Base-by-base conservation (phyloP, 306 rosid genomes). In the Lotus japonicus region DNA sequence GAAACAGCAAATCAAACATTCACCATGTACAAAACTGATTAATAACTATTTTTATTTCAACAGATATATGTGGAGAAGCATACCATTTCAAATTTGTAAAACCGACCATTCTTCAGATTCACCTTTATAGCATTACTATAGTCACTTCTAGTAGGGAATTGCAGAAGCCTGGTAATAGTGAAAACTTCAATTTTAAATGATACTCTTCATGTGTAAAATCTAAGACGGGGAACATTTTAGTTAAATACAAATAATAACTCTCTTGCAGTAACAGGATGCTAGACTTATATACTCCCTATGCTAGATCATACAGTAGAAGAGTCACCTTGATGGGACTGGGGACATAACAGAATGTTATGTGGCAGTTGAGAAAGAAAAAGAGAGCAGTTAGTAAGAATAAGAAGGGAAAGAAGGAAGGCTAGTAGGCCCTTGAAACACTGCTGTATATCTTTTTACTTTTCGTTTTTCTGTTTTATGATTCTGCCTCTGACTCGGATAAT, bases 61-160 rank as follows among this genome's bases (percentile, higher is more conserved):
- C 42, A 64, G 16, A 73, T 23, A 60, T 5, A 35, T 55, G 28
- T 53, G 64, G 44, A 41, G 58, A 35, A 56, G 69, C 76, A 69
- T 87, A 95, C 99, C 97, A 77, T 80, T 8, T 88, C 95, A 86
- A 90, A 23, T 80, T 35, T 86, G 83, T 73, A 81, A 64, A 78
- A 12, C 42, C 82, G 85, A 38, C 85, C 87, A 64, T 76, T 77
- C 81, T 54, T 76, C 18, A 3, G 7, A 42, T 80, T 48, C 66
- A 21, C 17, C 62, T 58, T 84, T 9, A 52, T 0, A 50, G 92
- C 99, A 17, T 72, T 73, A 5, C 76, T 77, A 63, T 17, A 82
- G 8, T 71, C 81, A 15, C 11, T 0, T 6, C 14, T 64, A 13
- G 88, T 81, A 35, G 65, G 79, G 76, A 95, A 95, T 52, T 87